phyloP scores from a whole-genome alignment of 108 stramenopile species.

The Epithemia pelagica region DNA sequence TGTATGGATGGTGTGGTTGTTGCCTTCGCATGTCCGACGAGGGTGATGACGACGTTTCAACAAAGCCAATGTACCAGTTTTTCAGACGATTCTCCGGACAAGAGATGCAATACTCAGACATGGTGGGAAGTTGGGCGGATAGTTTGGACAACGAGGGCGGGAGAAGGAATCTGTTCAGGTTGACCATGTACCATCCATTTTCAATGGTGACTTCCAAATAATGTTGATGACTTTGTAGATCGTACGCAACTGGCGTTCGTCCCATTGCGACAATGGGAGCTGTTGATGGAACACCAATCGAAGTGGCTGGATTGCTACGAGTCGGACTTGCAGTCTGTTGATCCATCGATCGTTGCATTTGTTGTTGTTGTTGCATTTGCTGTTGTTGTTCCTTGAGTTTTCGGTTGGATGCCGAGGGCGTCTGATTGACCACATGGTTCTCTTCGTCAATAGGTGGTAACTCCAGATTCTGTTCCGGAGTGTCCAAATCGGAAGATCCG shows the following conservation, averaged over 20 bases:
- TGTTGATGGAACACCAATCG: too few relatives aligned
- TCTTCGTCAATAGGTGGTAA: slow-evolving; percentile 5
- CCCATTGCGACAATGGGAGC: neutral
- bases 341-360: neutral
- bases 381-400: neutral
- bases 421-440: neutral
- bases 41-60: neutral
- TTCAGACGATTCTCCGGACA: slow-evolving; percentile 4
- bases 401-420: neutral
- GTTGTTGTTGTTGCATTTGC: neutral
- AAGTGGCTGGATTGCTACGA: neutral
- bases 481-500: neutral
- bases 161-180: slow-evolving; percentile 3
- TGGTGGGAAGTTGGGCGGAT: neutral
- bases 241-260: neutral
- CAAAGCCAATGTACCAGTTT: slow-evolving; percentile 8
- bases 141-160: neutral
- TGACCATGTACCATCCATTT: slow-evolving; percentile 12
- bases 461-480: neutral
- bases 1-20: slow-evolving; percentile 1
- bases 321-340: neutral
- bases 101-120: slow-evolving; percentile 5
- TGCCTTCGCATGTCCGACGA: neutral
- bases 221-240: slow-evolving; percentile 1
- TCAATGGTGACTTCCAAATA: neutral